Percentiles rank a stretch among this genome's conserved stretches.
Conservation (phyloP, 2,329 filamentous ascomycete species). For the Daldinia eschscholtzii region DNA sequence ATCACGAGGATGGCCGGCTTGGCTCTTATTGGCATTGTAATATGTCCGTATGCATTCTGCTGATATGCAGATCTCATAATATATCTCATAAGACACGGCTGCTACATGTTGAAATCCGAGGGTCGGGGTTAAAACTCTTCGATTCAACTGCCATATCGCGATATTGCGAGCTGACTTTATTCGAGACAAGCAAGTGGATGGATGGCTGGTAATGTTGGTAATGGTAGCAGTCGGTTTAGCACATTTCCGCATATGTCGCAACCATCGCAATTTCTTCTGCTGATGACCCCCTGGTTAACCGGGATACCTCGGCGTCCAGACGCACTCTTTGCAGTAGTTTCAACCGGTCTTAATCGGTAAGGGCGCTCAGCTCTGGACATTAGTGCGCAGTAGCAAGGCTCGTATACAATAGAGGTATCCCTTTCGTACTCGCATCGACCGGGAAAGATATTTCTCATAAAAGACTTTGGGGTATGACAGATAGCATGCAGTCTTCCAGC, state of each 20-base stretch:
- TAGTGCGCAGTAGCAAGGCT: background rate
- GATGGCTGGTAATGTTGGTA: constrained; percentile 10
- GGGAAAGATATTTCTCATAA: constrained; percentile 10
- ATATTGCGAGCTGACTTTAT: constrained; percentile 17
- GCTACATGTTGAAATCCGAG: constrained; percentile 3
- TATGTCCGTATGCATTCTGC: background rate
- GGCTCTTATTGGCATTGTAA: constrained; percentile 11
- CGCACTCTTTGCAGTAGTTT: constrained; percentile 20
- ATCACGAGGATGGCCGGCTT: constrained; percentile 26
- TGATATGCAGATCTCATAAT: background rate
- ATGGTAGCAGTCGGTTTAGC: constrained; percentile 16
- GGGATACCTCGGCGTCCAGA: constrained; percentile 30
- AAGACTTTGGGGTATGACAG: constrained; percentile 9
- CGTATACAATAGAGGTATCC: background rate
- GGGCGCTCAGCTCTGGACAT: background rate
- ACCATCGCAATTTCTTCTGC: constrained; percentile 23
- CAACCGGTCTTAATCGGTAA: constrained; percentile 24
- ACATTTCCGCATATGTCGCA: constrained; percentile 15
- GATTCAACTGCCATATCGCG: constrained; percentile 13
- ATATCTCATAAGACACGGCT: constrained; percentile 13
- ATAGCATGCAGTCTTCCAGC: constrained; percentile 19
- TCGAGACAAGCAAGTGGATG: constrained; percentile 10
- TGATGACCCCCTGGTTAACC: constrained; percentile 15
- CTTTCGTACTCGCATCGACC: constrained; percentile 15
- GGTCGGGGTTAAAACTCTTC: constrained; percentile 14